Base-by-base conservation (phyloP, 2,329 filamentous ascomycete species). In the Hypoxylon sp. region DNA sequence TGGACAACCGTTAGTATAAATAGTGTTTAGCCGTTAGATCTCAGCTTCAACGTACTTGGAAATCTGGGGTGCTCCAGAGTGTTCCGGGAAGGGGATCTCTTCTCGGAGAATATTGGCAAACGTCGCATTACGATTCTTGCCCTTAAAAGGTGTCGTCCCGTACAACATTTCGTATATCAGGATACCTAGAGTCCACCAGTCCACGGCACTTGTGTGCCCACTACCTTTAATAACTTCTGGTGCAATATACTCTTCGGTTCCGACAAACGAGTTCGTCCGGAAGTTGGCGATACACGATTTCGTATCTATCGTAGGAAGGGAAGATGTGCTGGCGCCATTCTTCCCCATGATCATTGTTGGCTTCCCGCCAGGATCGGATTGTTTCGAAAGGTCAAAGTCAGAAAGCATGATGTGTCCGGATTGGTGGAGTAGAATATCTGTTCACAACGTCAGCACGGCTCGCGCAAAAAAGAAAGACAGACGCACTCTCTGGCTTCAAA, bases 391-490 rank as follows among this genome's bases (percentile, higher is more conserved):
- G 81, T 99, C 96, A 81, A 99, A 99, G 83, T 99, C 96, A 68
- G 96, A 98, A 79, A 99, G 88, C 96, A 99, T 99, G 76, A 99
- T 99, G 81, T 99, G 96, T 14, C 96, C 96, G n/a, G 96, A 98
- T 81, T 99, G 96, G 80, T 99, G 96, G 22, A 99, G 89, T 13
- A 99, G 86, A 73, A 99, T 99, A 76, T 99, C 95, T 98, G 73
- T 6, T 40, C 4, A 42, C 2, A 25, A 44, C 27, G 74, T 86
- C 77, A 87, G 84, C 40, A 44, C 5, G 10, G 56, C 11, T 40
- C 8, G 66, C 22, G 14, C 42, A 35, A 33, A 20, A 51, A 44
- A 44, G 42, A 70, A 54, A 75, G 69, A 68, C 44, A 31, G 67
- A 86, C 93, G 75, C 86, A 97, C 95, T 99, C 83, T 99, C 96